These are phyloP conservation scores for Pseudocercospora vitis DNA, from an alignment of 2,329 filamentous ascomycete genomes.

Conservation along the genomic window DNA sequence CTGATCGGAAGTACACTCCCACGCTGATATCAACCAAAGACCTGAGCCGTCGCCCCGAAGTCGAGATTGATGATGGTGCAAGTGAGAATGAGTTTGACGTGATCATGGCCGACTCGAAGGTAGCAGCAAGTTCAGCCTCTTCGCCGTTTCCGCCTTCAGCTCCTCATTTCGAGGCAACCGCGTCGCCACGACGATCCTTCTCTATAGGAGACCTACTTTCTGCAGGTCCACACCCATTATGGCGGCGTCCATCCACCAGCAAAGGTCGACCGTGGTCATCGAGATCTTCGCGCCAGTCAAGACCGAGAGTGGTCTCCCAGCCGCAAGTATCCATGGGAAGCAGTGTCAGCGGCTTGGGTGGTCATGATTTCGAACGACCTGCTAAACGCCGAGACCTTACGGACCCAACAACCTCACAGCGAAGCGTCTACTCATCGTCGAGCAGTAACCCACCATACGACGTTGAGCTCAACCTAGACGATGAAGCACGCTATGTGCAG, in stretches of 20 bases:
- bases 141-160: slow-evolving; percentile 29
- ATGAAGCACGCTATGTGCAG: slow-evolving; percentile 22
- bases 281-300: slow-evolving; percentile 32
- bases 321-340: slow-evolving; percentile 42
- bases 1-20: slow-evolving; percentile 39
- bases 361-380: slow-evolving; percentile 38
- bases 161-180: slow-evolving; percentile 30
- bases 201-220: slow-evolving; percentile 50
- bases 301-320: slow-evolving; percentile 32
- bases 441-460: slow-evolving; percentile 25
- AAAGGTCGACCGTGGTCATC: slow-evolving; percentile 36
- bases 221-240: slow-evolving; percentile 39
- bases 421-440: slow-evolving; percentile 32
- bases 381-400: slow-evolving; percentile 42
- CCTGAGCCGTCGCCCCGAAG: slow-evolving; percentile 23
- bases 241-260: slow-evolving; percentile 41
- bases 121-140: slow-evolving; percentile 28
- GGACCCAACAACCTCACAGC: slow-evolving; percentile 25
- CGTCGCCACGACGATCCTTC: slow-evolving; percentile 50
- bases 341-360: slow-evolving; percentile 39
- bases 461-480: slow-evolving; percentile 28
- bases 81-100: slow-evolving; percentile 24
- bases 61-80: slow-evolving; percentile 33
- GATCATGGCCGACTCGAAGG: slow-evolving; percentile 12
- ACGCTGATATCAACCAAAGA: slow-evolving; percentile 36